Evolutionary conservation across 441 rosid genomes (phyloP).

Genomic region (Omphalea diandra): DNA sequence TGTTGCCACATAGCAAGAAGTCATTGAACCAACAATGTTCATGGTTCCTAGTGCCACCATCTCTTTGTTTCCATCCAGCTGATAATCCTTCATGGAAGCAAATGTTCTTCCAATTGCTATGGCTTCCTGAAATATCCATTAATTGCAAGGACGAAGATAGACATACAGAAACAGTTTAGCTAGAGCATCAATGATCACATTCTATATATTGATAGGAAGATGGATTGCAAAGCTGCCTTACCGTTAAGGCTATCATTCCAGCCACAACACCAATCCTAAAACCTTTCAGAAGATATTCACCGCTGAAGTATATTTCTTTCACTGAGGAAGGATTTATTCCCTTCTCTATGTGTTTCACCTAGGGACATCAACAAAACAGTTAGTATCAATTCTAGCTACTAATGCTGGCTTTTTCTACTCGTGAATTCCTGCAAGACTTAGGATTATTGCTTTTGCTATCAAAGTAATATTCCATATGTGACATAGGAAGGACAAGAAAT

Average conservation of each 20-base stretch:
- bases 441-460: not conserved
- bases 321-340: constrained; percentile 85
- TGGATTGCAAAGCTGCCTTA: constrained; percentile 31
- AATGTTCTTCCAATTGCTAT: constrained; percentile 93
- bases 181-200: not conserved
- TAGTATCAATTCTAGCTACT: not conserved
- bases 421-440: not conserved
- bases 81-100: constrained; percentile 89
- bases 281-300: constrained; percentile 64
- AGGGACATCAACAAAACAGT: constrained; percentile 19
- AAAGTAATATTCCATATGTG: not conserved
- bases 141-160: not conserved
- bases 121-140: constrained; percentile 80
- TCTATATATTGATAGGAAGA: not conserved
- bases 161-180: not conserved
- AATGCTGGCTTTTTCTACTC: too few species aligned
- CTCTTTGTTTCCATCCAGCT: constrained; percentile 90
- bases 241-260: constrained; percentile 87
- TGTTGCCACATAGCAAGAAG: constrained; percentile 94
- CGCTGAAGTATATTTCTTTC: constrained; percentile 61
- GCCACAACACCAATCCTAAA: constrained; percentile 71
- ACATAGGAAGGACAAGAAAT: not conserved
- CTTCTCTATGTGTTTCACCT: constrained; percentile 69
- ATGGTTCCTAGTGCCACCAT: constrained; percentile 93
- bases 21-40: constrained; percentile 88